phyloP scores from a whole-genome alignment of 2,329 filamentous ascomycete genomes.

The Xylaria sp. region DNA sequence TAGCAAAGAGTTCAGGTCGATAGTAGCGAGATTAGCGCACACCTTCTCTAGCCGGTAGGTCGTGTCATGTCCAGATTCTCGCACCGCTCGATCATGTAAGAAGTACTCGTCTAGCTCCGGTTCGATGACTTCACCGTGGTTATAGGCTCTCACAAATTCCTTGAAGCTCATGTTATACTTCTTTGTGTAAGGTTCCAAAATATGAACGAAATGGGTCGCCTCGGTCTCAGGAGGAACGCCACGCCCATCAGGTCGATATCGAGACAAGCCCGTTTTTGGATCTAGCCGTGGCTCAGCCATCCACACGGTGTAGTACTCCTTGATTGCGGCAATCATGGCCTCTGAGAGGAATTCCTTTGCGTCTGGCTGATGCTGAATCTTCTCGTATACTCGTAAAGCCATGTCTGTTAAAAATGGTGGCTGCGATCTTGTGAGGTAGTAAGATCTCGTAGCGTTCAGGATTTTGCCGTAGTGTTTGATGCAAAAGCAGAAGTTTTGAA shows the following conservation, averaged over 20 bases:
- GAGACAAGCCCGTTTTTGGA: conserved; percentile 79
- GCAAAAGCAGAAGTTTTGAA: conserved; percentile 96
- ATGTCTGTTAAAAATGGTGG: conserved; percentile 98
- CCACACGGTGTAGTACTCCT: conserved; percentile 95
- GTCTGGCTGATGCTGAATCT: conserved; percentile 86
- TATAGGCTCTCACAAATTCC: conserved; percentile 91
- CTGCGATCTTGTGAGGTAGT: conserved; percentile 94
- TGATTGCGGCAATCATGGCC: conserved; percentile 90
- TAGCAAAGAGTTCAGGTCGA: conserved; percentile 92
- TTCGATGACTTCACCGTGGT: conserved; percentile 78
- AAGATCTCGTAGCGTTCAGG: conserved; percentile 93
- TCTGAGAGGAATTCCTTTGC: conserved; percentile 83
- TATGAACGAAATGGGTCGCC: conserved; percentile 84
- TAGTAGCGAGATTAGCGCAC: conserved; percentile 88
- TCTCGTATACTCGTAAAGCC: conserved; percentile 92
- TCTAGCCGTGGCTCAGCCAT: conserved; percentile 82
- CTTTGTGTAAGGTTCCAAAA: conserved; percentile 82
- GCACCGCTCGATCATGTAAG: conserved; percentile 92
- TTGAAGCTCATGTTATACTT: conserved; percentile 86
- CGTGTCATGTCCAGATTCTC: conserved; percentile 97
- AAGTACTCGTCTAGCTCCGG: conserved; percentile 96
- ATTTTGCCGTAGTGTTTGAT: conserved; percentile 99
- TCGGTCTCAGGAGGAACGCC: conserved; percentile 95
- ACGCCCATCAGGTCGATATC: conserved; percentile 84
- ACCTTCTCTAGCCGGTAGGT: conserved; percentile 91